Conservation (phyloP, 371 early-diverging fungal genomes). For the Mucor saturninus region DNA sequence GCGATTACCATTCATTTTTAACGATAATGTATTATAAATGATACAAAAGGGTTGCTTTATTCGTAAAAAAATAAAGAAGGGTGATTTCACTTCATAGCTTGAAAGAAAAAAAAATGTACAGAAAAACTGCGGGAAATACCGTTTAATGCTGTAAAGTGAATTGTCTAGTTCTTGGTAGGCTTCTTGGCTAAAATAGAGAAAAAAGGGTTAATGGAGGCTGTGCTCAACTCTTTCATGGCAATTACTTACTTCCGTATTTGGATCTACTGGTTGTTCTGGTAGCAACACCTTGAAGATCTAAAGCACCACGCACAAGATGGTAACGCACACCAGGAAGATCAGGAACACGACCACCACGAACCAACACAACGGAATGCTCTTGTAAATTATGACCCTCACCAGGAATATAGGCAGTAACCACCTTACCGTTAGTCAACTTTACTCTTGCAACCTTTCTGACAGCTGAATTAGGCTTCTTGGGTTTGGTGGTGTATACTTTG, state of each 20-base stretch:
- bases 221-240: not conserved
- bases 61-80: no score
- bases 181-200: constrained; percentile 43
- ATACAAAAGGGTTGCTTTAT: no score
- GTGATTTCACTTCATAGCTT: no score
- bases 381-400: constrained; percentile 98
- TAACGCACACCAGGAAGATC: constrained; percentile 98
- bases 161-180: constrained; percentile 45
- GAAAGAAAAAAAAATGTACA: no score
- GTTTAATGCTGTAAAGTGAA: not conserved
- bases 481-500: constrained; percentile 93
- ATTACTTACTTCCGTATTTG: constrained; percentile 91
- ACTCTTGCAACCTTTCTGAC: constrained; percentile 88
- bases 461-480: constrained; percentile 95
- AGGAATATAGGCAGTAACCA: constrained; percentile 93
- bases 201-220: not conserved
- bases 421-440: constrained; percentile 85
- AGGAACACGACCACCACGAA: constrained; percentile 92
- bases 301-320: constrained; percentile 90
- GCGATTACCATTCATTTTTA: no score
- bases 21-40: no score
- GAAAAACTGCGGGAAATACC: no score
- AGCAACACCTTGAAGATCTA: constrained; percentile 94
- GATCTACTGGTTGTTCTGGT: constrained; percentile 84
- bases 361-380: constrained; percentile 95